These are phyloP conservation scores for Colletotrichum australisinense DNA, from an alignment of 2,329 filamentous ascomycete genomes.

Conservation along the genomic window DNA sequence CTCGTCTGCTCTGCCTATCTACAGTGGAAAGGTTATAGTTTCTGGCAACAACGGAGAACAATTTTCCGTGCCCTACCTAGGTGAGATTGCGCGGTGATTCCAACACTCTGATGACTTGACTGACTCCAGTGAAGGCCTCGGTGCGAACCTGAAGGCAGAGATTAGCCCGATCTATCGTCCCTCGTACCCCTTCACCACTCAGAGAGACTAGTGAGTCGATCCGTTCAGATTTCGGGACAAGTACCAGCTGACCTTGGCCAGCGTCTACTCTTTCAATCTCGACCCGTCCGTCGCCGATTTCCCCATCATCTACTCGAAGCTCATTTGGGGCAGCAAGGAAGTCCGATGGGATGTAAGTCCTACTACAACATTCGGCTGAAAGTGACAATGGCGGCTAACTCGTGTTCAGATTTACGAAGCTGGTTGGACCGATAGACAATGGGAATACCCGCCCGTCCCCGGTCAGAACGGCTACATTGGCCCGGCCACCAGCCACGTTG, in stretches of 20 bases:
- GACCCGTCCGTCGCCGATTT: slow-evolving; percentile 32
- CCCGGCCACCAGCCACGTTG: slow-evolving; percentile 48
- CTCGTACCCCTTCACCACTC: slow-evolving; percentile 29
- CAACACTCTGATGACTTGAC: background rate
- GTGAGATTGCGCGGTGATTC: slow-evolving; percentile 6
- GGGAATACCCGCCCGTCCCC: slow-evolving; percentile 53
- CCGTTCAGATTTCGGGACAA: fast-evolving
- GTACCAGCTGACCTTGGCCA: background rate
- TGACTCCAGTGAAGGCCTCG: slow-evolving; percentile 35
- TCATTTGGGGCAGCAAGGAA: slow-evolving; percentile 37
- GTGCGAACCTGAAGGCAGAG: slow-evolving; percentile 39
- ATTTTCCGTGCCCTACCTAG: slow-evolving; percentile 48
- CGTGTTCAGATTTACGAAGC: slow-evolving; percentile 48
- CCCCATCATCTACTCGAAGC: slow-evolving; percentile 35
- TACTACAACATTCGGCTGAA: fast-evolving
- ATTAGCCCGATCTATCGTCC: slow-evolving; percentile 36
- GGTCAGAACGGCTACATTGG: slow-evolving; percentile 54
- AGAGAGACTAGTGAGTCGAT: slow-evolving; percentile 11
- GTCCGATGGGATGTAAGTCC: slow-evolving; percentile 35
- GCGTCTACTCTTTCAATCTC: slow-evolving; percentile 36
- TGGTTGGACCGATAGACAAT: slow-evolving; percentile 52
- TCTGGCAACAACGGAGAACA: slow-evolving; percentile 45
- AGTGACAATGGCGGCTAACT: background rate
- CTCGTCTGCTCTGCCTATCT: slow-evolving; percentile 43
- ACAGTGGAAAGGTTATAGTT: slow-evolving; percentile 48